Conservation (phyloP, 2,329 filamentous ascomycete species). For the Colletotrichum sp. region DNA sequence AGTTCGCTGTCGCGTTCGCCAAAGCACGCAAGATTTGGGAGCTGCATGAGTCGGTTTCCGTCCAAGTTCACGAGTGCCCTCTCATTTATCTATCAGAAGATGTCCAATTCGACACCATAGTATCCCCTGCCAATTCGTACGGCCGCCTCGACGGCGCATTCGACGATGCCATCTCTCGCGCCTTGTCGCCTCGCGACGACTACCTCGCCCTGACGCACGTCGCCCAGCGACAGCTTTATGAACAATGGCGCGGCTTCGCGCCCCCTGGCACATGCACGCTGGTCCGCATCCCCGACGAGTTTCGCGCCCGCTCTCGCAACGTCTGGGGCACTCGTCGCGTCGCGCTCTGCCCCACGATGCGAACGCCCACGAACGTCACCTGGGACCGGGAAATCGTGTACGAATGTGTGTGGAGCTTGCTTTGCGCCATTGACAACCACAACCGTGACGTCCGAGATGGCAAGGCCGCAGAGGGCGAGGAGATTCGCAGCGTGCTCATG, state of each 20-base stretch:
- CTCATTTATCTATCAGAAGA: constrained; percentile 40
- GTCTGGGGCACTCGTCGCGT: constrained; percentile 47
- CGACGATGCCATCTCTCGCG: constrained; percentile 57
- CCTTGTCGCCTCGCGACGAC: constrained; percentile 47
- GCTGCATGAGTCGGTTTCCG: constrained; percentile 32
- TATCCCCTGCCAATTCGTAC: constrained; percentile 62
- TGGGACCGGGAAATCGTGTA: constrained; percentile 61
- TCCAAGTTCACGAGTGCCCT: constrained; percentile 42
- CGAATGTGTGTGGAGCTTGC: constrained; percentile 57
- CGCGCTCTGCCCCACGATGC: constrained; percentile 60
- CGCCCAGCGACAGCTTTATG: constrained; percentile 49
- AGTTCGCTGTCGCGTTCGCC: constrained; percentile 44
- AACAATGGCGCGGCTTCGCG: constrained; percentile 52
- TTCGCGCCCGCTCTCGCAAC: constrained; percentile 36
- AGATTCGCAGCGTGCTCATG: constrained; percentile 52
- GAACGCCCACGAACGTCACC: constrained; percentile 42
- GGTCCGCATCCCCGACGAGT: constrained; percentile 45
- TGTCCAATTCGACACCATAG: constrained; percentile 50
- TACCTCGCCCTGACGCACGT: constrained; percentile 53
- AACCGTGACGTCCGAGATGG: constrained; percentile 37
- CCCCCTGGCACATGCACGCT: constrained; percentile 56
- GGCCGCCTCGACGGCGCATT: constrained; percentile 59
- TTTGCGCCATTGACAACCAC: constrained; percentile 52
- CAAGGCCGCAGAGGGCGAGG: constrained; percentile 7
- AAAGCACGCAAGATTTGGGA: constrained; percentile 33